phyloP scores from a whole-genome alignment of 1,139 yeast genomes.

The Candida gigantensis region DNA sequence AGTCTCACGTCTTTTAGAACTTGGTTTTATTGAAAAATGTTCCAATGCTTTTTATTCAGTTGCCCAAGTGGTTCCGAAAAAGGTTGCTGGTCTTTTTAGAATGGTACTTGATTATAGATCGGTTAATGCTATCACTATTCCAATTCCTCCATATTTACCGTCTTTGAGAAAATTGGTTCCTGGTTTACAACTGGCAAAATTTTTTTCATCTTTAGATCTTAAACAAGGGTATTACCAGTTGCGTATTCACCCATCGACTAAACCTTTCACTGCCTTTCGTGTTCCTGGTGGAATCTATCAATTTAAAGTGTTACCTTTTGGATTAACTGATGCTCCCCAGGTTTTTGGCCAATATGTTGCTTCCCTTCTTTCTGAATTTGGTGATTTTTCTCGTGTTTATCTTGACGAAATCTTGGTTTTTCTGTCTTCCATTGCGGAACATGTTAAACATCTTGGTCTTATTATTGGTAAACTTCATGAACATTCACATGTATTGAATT shows the following conservation, averaged over 20 bases:
- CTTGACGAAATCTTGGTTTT: background rate
- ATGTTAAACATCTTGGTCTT: background rate
- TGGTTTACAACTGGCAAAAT: background rate
- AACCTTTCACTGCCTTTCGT: background rate
- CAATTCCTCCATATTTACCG: background rate
- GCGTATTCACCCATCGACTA: background rate
- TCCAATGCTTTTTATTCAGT: background rate
- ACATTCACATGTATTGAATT: background rate
- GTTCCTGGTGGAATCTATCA: background rate
- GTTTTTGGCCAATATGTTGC: background rate
- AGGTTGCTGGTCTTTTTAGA: background rate
- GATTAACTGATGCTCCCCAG: conserved; percentile 1
- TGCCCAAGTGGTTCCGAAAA: background rate
- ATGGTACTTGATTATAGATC: conserved; percentile 1
- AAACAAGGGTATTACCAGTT: background rate
- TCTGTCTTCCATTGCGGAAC: background rate
- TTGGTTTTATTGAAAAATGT: background rate
- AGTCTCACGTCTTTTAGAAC: background rate
- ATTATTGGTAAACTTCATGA: background rate
- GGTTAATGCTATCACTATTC: conserved; percentile 1
- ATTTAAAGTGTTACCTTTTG: background rate
- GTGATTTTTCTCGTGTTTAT: background rate
- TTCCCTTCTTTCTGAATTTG: background rate
- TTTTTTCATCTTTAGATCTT: background rate
- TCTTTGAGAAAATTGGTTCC: background rate